These are phyloP conservation scores for Metarhizium sp. DNA, from an alignment of 2,329 filamentous ascomycete species.

Conservation along the genomic window DNA sequence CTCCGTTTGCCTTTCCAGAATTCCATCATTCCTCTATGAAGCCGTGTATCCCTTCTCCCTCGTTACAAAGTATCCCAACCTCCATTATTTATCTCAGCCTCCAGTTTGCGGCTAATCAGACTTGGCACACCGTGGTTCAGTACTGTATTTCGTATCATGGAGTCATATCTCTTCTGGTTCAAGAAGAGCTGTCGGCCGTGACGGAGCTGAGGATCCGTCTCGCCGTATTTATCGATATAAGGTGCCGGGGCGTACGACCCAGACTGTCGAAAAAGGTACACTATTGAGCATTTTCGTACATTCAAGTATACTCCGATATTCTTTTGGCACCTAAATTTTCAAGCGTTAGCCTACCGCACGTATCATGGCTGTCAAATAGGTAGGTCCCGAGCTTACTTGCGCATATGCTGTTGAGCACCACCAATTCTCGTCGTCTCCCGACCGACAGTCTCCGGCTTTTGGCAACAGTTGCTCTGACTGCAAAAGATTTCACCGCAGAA, in stretches of 20 bases:
- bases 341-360: neutral
- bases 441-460: constrained; percentile 46
- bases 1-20: constrained; percentile 5
- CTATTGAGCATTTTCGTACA: constrained; percentile 87
- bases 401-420: constrained; percentile 84
- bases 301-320: constrained; percentile 93
- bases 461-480: constrained; percentile 86
- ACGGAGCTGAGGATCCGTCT: constrained; percentile 83
- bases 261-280: constrained; percentile 73
- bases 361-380: neutral
- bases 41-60: neutral
- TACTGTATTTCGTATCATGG: constrained; percentile 77
- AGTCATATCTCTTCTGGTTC: constrained; percentile 90
- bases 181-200: constrained; percentile 84
- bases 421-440: constrained; percentile 48
- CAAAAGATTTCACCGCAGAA: constrained; percentile 98
- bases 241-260: constrained; percentile 83
- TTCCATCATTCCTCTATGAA: neutral
- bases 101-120: constrained; percentile 79
- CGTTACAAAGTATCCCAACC: constrained; percentile 72
- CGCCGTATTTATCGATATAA: constrained; percentile 92
- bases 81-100: constrained; percentile 93
- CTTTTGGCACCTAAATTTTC: constrained; percentile 60
- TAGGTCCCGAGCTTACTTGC: constrained; percentile 50
- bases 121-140: constrained; percentile 79